phyloP scores from a whole-genome alignment of 1,284 basidiomycete species.

The Trichosporon sp. region DNA sequence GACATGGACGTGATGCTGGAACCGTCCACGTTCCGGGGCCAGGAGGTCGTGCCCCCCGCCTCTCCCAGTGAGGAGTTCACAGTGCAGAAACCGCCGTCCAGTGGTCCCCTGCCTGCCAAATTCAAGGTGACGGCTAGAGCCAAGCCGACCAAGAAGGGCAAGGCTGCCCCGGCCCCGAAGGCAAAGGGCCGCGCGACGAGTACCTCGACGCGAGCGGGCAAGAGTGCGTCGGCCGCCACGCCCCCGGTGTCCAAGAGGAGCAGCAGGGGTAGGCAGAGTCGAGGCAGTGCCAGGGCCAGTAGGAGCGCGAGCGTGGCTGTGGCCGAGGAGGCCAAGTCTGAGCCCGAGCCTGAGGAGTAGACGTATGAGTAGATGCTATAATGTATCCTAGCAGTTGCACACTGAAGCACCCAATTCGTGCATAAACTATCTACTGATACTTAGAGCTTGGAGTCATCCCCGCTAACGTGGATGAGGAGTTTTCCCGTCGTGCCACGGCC shows the following conservation, averaged over 20 bases:
- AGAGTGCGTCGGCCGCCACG: background rate
- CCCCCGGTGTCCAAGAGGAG: background rate
- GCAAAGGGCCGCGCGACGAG: background rate
- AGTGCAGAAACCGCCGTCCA: background rate
- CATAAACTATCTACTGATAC: background rate
- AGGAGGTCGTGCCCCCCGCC: background rate
- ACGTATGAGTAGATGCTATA: background rate
- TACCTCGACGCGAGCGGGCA: background rate
- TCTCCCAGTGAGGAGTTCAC: background rate
- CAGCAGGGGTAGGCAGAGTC: background rate
- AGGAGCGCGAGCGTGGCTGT: background rate
- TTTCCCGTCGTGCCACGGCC: conserved; percentile 81
- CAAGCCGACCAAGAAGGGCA: background rate
- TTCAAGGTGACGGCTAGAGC: background rate
- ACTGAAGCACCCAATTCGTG: background rate
- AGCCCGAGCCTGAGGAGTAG: background rate
- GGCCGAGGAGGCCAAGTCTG: background rate
- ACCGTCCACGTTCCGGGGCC: conserved; percentile 13
- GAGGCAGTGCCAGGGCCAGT: background rate
- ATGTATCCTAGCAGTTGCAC: background rate
- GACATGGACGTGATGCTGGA: conserved; percentile 4
- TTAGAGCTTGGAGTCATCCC: background rate
- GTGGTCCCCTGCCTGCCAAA: conserved; percentile 3
- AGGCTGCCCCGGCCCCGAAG: background rate
- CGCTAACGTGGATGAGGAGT: conserved; percentile 68